Percentiles rank a stretch among this genome's conserved stretches.
phyloP scores from a whole-genome alignment of 2,329 filamentous ascomycete genomes.

The Cladosporium halotolerans region DNA sequence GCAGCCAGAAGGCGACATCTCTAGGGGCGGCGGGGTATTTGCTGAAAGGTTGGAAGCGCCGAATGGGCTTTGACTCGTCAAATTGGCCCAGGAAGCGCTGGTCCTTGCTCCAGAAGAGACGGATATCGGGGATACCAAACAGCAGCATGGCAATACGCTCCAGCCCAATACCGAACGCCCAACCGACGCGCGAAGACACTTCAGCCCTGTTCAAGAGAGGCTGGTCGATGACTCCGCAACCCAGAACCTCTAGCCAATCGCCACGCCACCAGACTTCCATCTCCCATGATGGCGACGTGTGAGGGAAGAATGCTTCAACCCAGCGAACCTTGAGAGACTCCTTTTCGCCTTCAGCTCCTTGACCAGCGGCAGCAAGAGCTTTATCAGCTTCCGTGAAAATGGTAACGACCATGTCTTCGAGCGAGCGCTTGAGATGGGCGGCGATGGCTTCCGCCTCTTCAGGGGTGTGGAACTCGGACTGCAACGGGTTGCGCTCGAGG shows the following conservation, averaged over 20 bases:
- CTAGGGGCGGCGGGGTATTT: conserved; percentile 85
- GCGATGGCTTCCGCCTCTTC: conserved; percentile 78
- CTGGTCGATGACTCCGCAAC: conserved; percentile 86
- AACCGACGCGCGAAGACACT: conserved; percentile 70
- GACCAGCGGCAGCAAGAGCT: conserved; percentile 48
- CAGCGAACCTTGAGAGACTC: conserved; percentile 82
- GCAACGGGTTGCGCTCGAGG: conserved; percentile 73
- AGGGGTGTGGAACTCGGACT: conserved; percentile 61
- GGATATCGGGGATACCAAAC: conserved; percentile 92
- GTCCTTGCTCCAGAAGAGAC: conserved; percentile 91
- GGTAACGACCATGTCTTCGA: conserved; percentile 84
- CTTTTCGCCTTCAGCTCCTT: conserved; percentile 33
- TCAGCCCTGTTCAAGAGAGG: conserved; percentile 70
- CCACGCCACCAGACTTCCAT: conserved; percentile 91
- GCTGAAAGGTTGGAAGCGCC: conserved; percentile 77
- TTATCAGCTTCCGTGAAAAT: conserved; percentile 74
- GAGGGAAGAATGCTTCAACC: conserved; percentile 97
- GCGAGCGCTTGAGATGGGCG: conserved; percentile 77
- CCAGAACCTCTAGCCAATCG: conserved; percentile 92
- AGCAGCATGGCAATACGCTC: conserved; percentile 97
- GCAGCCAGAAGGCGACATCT: conserved; percentile 91
- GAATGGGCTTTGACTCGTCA: conserved; percentile 41
- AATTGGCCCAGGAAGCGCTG: conserved; percentile 84
- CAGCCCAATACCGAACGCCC: conserved; percentile 92
- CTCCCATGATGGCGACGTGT: conserved; percentile 93